Evolutionary conservation across 805 yeast genomes (phyloP), one percentile per base, ranked within the genome.

Genomic region (Pichia thaimueangensis): DNA sequence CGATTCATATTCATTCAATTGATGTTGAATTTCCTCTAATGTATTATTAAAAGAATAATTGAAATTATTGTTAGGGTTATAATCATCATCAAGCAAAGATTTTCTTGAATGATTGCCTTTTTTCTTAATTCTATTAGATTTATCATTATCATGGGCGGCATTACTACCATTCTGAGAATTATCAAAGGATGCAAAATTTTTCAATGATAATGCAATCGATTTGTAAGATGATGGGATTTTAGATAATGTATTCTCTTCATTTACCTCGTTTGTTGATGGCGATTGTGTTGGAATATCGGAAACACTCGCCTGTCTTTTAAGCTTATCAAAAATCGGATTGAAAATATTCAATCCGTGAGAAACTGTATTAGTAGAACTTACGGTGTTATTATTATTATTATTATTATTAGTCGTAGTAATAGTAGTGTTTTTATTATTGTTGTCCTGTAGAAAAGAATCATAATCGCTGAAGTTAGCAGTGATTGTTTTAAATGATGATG

Each of bases 11-110:
- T 43, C 43, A 29, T 47, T 52, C 48, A 59, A 41, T 46, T 60
- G 65, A 41, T 57, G 51, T 35, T 59, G 62, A 20, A 60, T 59
- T 40, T 60, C 64, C 43, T 56, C 63, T 16, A 60, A 50, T 2
- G 64, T 60, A 41, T 60, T 60, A 37, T 53, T 57, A 35, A 59
- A 36, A 0, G 63, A 58, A 42, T 59, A 60, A 36, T 60, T 60
- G 46, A 53, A 60, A 2, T 59, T 51, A 36, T 60, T 59, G 28
- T 55, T 50, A 11, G 63, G 52, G 42, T 60, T 58, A 42, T 60
- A 60, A 16, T 59, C 63, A 13, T 57, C 62, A 20, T 58, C 58
- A n/a, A 23, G 6, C 3, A 28, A 28, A 10, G n/a, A 23, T 27
- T 10, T 40, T 25, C 15, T 33, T 28, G 21, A 32, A 17, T 11